Evolutionary conservation across 2,329 filamentous ascomycete species (phyloP), one percentile per base, ranked within the genome.

Genomic region (Pseudodiploospora longispora): DNA sequence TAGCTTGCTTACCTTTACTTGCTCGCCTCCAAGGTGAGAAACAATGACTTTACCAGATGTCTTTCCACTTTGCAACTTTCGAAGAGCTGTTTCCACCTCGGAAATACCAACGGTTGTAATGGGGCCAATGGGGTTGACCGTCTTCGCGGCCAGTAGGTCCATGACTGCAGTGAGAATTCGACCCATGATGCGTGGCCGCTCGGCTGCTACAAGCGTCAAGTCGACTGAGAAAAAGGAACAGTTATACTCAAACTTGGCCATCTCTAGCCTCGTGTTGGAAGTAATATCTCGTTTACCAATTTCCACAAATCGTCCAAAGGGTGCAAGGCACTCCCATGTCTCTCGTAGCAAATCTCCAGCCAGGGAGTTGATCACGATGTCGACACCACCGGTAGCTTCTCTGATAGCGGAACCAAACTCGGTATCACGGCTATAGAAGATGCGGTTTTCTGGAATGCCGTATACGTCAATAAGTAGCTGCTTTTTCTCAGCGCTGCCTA

Each of bases 331-430:
- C 3, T 61, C 58, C 67, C 65, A 72, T 0, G 69, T 66, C 35
- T 67, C 65, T 3, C 60, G 59, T 3, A 72, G 52, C 1, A 59
- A 53, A 10, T 72, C 69, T 1, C 70, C 70, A 2, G 64, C 52
- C 0, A 73, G 57, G 0, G 66, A 70, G 53, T 72, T 66, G 53
- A 90, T 81, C 10, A 85, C 82, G 1, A 80, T 79, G 61, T 90
- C 85, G 1, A 83, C 83, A 9, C 74, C 75, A 1, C 47, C 44
- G 0, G 65, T 68, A 2, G 50, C 52, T 27, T 52, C 41, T 29
- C 45, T 33, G n/a, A 50, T 6, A 28, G 46, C 40, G 3, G 45
- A 38, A 1, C 52, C 50, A 27, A 63, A 62, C 10, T 47, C 48
- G 4, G 47, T 34, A 30, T 58, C 53, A 30, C 56, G 46, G 32